Base-by-base conservation (phyloP, 768 basidiomycete genomes). In the Dentipellis fragilis region DNA sequence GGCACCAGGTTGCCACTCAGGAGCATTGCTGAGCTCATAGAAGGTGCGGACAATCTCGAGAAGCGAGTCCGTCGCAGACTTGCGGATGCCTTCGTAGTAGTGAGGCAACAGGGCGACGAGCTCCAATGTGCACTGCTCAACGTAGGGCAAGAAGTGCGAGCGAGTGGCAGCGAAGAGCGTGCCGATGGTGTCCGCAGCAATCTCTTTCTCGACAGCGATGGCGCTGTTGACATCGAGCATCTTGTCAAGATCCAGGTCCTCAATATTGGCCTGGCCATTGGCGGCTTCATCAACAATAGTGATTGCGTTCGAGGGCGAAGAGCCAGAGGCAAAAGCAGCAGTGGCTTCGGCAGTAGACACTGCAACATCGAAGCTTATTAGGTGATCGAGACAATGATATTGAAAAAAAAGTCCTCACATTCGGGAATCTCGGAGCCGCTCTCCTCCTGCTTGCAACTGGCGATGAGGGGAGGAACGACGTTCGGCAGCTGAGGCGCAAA, bases 141-240 rank as follows among this genome's bases (percentile, higher is more conserved):
- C 83, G 66, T 80, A 98, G 4, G 93, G 92, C 63, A 97, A 76
- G 84, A 95, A 98, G 64, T 90, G 85, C 49, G 69, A 71, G 63
- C 84, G 82, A 34, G 90, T 92, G 10, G 88, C 79, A 34, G 81
- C 76, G 67, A 98, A 98, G 59, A 99, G 72, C 37, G 88, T 86
- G 58, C 95, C 93, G 60, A 98, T 85, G 4, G 94, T 92, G 67
- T 98, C 94, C 22, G 93, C 92, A 19, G 96, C 94, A 58, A 97
- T 96, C 75, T 99, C 96, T 72, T 99, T 99, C 77, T 99, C 96
- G 55, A 98, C 93, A 45, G 94, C 94, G 61, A 98, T 87, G 19
- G 93, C 94, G 63, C 88, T 91, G 75, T 93, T 95, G 59, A 94
- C 91, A 59, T 93, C 89, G 66, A 93, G 80, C 70, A 91, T 76